Conservation (phyloP, 306 rosid genomes). For the Inga oerstediana region DNA sequence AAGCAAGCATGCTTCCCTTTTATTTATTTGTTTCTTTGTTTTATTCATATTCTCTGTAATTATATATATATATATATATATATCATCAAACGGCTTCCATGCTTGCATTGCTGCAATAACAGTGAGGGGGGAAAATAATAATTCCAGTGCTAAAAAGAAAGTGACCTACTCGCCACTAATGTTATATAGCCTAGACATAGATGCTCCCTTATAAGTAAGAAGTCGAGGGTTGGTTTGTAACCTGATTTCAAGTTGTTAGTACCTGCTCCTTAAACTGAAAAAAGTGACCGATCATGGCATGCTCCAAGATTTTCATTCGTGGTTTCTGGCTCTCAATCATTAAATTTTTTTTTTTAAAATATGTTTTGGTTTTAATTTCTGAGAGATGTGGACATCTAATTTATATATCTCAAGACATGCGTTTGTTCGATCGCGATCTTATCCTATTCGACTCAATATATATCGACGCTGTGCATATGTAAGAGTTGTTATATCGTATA, state of each 20-base stretch:
- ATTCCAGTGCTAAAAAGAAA: background rate
- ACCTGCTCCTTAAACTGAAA: too few relatives aligned
- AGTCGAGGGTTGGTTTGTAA: too few relatives aligned
- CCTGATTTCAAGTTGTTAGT: too few relatives aligned
- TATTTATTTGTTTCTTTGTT: background rate
- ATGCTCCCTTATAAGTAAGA: too few relatives aligned
- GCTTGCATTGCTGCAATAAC: background rate
- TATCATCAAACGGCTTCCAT: background rate
- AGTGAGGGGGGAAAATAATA: background rate
- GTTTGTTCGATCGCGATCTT: background rate
- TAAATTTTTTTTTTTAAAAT: too few relatives aligned
- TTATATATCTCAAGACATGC: background rate
- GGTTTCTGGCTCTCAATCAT: too few relatives aligned
- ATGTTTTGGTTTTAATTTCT: background rate
- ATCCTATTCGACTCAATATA: background rate
- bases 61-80: background rate
- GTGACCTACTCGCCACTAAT: too few relatives aligned
- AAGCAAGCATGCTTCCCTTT: background rate
- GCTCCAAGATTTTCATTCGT: too few relatives aligned
- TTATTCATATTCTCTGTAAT: background rate
- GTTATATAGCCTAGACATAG: too few relatives aligned
- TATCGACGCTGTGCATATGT: background rate
- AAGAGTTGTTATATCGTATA: background rate
- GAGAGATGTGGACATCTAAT: background rate
- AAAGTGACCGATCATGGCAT: background rate